These are phyloP conservation scores for Termitomyces sp. DNA, from an alignment of 768 basidiomycete genomes.

Conservation along the genomic window DNA sequence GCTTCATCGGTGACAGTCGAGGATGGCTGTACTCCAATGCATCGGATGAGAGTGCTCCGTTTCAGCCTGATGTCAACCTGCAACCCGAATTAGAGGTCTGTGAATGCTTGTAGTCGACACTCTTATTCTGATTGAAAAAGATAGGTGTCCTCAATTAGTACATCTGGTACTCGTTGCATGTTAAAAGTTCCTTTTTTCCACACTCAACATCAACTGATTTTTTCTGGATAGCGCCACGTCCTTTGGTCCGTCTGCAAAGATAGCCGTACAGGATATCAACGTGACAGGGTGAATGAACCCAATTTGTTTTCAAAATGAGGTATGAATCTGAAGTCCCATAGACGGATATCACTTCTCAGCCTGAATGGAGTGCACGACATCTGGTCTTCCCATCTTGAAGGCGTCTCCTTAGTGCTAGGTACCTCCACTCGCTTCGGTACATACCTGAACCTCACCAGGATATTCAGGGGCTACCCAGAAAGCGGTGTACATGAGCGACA, in stretches of 20 bases:
- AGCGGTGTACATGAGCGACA: slow-evolving; percentile 49
- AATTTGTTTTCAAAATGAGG: not conserved
- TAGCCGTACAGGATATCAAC: slow-evolving; percentile 45
- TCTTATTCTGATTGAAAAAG: slow-evolving; percentile 15
- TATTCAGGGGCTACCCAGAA: slow-evolving; percentile 48
- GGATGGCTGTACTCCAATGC: slow-evolving; percentile 46
- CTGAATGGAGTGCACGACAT: slow-evolving; percentile 48
- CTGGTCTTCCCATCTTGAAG: slow-evolving; percentile 50
- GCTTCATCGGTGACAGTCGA: slow-evolving; percentile 46
- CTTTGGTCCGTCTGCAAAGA: slow-evolving; percentile 47
- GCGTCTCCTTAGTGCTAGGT: slow-evolving; percentile 53
- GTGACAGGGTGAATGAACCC: slow-evolving; percentile 33
- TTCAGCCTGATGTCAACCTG: slow-evolving; percentile 42
- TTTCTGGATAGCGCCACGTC: slow-evolving; percentile 47
- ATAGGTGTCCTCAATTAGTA: slow-evolving; percentile 49
- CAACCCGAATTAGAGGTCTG: slow-evolving; percentile 34
- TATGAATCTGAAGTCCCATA: slow-evolving; percentile 17
- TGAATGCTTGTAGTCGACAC: not conserved
- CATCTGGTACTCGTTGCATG: slow-evolving; percentile 47
- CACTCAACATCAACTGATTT: not conserved
- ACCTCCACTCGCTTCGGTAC: slow-evolving; percentile 1
- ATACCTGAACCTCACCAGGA: not conserved
- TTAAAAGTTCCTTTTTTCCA: slow-evolving; percentile 23
- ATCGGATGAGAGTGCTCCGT: slow-evolving; percentile 18
- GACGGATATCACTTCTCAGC: slow-evolving; percentile 33